These are phyloP conservation scores for Alternaria novae-zelandiae DNA, from an alignment of 2,329 filamentous ascomycete genomes.

Conservation along the genomic window DNA sequence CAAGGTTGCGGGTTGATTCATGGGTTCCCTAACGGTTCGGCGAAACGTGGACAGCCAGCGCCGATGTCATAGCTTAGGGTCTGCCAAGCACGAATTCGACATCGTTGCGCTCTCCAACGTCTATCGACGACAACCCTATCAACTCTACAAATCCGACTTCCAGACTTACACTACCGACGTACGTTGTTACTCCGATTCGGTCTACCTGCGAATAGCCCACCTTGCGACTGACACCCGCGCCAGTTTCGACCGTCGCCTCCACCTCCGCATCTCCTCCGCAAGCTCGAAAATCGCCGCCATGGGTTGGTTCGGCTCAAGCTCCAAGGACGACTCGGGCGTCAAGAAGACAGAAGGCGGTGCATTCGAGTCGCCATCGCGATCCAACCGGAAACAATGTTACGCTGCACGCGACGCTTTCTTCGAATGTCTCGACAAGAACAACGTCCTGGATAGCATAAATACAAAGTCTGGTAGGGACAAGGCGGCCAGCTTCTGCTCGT, in stretches of 20 bases:
- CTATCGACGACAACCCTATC: not conserved
- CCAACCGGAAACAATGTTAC: conserved; percentile 85
- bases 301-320: conserved; percentile 59
- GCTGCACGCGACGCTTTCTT: conserved; percentile 89
- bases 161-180: not conserved
- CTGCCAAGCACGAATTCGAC: conserved; percentile 28
- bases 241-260: conserved; percentile 7
- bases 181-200: not conserved
- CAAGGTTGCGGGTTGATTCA: conserved; percentile 26
- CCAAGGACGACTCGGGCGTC: conserved; percentile 41
- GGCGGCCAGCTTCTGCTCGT: conserved; percentile 62
- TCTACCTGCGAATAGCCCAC: no score
- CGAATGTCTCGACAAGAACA: conserved; percentile 79
- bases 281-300: conserved; percentile 48
- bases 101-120: conserved; percentile 7
- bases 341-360: conserved; percentile 58
- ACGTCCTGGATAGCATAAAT: conserved; percentile 77
- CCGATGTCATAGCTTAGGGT: conserved; percentile 25
- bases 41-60: conserved; percentile 19
- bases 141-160: not conserved
- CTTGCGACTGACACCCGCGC: conserved; percentile 5
- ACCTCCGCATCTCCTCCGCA: conserved; percentile 12
- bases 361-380: conserved; percentile 82
- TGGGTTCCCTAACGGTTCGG: conserved; percentile 15
- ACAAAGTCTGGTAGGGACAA: conserved; percentile 59